Conservation (phyloP, 805 yeast genomes). For the Huiozyma naganishii region DNA sequence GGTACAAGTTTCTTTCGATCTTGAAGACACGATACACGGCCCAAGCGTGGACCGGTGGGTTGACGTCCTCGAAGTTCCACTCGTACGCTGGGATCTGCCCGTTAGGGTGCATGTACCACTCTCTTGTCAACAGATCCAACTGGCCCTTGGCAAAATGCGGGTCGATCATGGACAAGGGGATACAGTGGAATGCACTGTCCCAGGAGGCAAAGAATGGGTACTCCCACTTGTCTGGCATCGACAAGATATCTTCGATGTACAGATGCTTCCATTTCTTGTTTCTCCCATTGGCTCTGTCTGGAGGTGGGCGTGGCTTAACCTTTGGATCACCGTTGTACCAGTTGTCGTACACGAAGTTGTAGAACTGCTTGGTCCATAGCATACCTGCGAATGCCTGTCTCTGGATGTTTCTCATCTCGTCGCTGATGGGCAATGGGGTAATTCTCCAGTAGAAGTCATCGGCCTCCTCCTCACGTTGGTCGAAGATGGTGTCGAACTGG, state of each 20-base stretch:
- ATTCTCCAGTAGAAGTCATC: slow-evolving; percentile 87
- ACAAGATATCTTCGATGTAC: slow-evolving; percentile 77
- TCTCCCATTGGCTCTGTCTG: slow-evolving; percentile 73
- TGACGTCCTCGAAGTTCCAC: slow-evolving; percentile 91
- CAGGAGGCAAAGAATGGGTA: slow-evolving; percentile 94
- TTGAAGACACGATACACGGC: slow-evolving; percentile 82
- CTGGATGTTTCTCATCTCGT: slow-evolving; percentile 72
- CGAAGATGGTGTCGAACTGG: slow-evolving; percentile 58
- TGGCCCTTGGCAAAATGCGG: slow-evolving; percentile 87
- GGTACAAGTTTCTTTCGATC: slow-evolving; percentile 76
- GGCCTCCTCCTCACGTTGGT: slow-evolving; percentile 72
- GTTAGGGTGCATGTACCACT: slow-evolving; percentile 97
- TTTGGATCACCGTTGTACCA: slow-evolving; percentile 84
- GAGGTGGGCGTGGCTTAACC: slow-evolving; percentile 63
- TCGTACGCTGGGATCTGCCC: slow-evolving; percentile 95
- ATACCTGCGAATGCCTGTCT: slow-evolving; percentile 92
- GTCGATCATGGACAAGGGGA: slow-evolving; percentile 87
- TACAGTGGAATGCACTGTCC: slow-evolving; percentile 94
- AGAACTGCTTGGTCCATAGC: slow-evolving; percentile 88
- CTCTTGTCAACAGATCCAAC: slow-evolving; percentile 74
- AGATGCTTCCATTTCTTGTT: slow-evolving; percentile 84
- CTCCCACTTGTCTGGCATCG: slow-evolving; percentile 93
- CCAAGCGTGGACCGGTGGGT: slow-evolving; percentile 98
- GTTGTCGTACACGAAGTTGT: slow-evolving; percentile 72
- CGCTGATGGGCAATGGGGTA: slow-evolving; percentile 75